A percentile compares a stretch with the other conserved stretches of the same genome.
Evolutionary conservation across 345 rosid species (phyloP).

Genomic region (Hibiscus mutabilis): DNA sequence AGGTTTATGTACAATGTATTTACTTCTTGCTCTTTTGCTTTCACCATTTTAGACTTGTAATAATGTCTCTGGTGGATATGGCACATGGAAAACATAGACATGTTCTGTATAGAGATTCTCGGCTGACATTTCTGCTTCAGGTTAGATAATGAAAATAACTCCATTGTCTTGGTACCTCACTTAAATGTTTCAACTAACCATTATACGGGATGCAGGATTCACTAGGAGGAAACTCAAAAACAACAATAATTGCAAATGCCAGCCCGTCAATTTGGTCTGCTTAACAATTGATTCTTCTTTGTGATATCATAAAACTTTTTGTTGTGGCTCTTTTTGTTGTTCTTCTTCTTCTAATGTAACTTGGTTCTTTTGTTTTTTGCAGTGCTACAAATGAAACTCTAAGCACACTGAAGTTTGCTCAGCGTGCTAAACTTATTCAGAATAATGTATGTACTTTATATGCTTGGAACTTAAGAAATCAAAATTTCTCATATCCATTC

Average conservation of each 20-base stretch:
- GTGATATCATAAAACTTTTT: not conserved
- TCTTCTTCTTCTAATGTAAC: slow-evolving; percentile 13
- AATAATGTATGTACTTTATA: slow-evolving; percentile 51
- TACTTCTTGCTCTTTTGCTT: slow-evolving; percentile 1
- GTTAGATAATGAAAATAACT: slow-evolving; percentile 30
- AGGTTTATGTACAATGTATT: not conserved
- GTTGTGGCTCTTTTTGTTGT: not conserved
- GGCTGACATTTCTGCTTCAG: slow-evolving; percentile 94
- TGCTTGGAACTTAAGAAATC: not conserved
- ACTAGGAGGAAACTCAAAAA: slow-evolving; percentile 91
- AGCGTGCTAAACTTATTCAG: slow-evolving; percentile 94
- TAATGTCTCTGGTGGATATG: slow-evolving; percentile 93
- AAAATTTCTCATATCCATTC: not conserved
- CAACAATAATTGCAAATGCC: slow-evolving; percentile 89
- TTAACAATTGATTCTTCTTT: slow-evolving; percentile 12
- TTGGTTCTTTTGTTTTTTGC: slow-evolving; percentile 26
- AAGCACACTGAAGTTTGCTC: slow-evolving; percentile 92
- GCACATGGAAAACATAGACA: slow-evolving; percentile 94
- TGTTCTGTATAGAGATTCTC: slow-evolving; percentile 94
- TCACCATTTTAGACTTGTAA: slow-evolving; percentile 61
- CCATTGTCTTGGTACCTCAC: not conserved
- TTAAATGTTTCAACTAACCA: slow-evolving; percentile 1
- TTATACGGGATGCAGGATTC: slow-evolving; percentile 65
- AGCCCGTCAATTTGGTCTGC: slow-evolving; percentile 86
- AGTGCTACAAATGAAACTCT: slow-evolving; percentile 86